A percentile compares a stretch with the other conserved stretches of the same genome.
Conservation (phyloP, 1,139 yeast genomes). For the Candida dubliniensis region DNA sequence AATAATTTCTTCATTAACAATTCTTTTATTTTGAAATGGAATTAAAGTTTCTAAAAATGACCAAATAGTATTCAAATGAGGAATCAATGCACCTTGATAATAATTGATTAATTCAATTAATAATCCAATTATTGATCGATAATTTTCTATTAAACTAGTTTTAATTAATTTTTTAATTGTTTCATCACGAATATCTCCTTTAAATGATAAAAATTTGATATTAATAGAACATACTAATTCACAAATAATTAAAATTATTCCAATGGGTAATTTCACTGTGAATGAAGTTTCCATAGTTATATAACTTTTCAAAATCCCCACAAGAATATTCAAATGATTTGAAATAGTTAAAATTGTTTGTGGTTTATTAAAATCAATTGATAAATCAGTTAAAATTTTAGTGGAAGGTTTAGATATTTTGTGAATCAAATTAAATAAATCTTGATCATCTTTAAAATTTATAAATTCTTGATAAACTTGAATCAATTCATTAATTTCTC, state of each 20-base stretch:
- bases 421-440: slow-evolving; percentile 32
- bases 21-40: slow-evolving; percentile 45
- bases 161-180: slow-evolving; percentile 39
- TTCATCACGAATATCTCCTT: slow-evolving; percentile 58
- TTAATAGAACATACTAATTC: slow-evolving; percentile 57
- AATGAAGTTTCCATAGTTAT: slow-evolving; percentile 47
- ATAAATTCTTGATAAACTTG: slow-evolving; percentile 57
- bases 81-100: slow-evolving; percentile 49
- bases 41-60: slow-evolving; percentile 55
- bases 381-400: slow-evolving; percentile 25
- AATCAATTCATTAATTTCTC: slow-evolving; percentile 54
- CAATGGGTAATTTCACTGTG: slow-evolving; percentile 57
- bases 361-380: slow-evolving; percentile 59
- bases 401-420: slow-evolving; percentile 27
- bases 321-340: slow-evolving; percentile 47
- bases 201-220: slow-evolving; percentile 52
- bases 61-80: slow-evolving; percentile 49
- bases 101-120: slow-evolving; percentile 43
- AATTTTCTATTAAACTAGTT: slow-evolving; percentile 44
- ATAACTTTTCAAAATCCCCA: slow-evolving; percentile 46
- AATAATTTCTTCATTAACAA: slow-evolving; percentile 32
- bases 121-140: slow-evolving; percentile 44
- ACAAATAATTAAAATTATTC: slow-evolving; percentile 46
- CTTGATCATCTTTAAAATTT: slow-evolving; percentile 56
- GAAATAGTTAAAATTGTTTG: slow-evolving; percentile 51